Percentiles rank a stretch among this genome's conserved stretches.
These are phyloP conservation scores for Arabidopsis hybrid DNA, from an alignment of 441 rosid species.

Conservation along the genomic window DNA sequence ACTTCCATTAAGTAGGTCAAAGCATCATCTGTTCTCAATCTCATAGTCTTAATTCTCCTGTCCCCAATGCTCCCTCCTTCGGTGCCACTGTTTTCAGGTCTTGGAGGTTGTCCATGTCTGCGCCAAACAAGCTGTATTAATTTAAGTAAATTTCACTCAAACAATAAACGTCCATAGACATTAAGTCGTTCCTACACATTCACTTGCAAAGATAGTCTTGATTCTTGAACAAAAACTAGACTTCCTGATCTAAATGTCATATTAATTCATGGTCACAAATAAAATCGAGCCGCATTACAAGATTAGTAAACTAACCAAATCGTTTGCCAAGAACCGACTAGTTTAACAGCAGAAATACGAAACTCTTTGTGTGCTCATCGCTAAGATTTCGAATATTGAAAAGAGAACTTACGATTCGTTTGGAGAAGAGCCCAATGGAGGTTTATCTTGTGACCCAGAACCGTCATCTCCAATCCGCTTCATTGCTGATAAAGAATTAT, in stretches of 20 bases:
- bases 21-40: conserved; percentile 90
- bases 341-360: too few relatives aligned
- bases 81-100: conserved; percentile 47
- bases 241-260: conserved; percentile 15
- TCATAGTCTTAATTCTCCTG: conserved; percentile 55
- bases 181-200: not conserved
- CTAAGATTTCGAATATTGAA: conserved; percentile 3
- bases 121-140: conserved; percentile 25
- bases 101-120: conserved; percentile 77
- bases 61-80: conserved; percentile 54
- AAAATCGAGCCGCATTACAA: not conserved
- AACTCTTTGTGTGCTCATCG: not conserved
- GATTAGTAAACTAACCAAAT: not conserved
- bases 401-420: conserved; percentile 76
- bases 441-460: conserved; percentile 77
- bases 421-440: conserved; percentile 68
- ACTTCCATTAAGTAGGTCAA: conserved; percentile 88
- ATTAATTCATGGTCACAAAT: conserved; percentile 18
- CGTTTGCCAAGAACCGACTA: too few relatives aligned
- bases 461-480: conserved; percentile 79
- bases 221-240: conserved; percentile 17
- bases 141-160: not conserved
- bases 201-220: conserved; percentile 5
- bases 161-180: conserved; percentile 12
- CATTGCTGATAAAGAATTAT: conserved; percentile 55